These are phyloP conservation scores for Debaryomyces subglobosus DNA, from an alignment of 1,139 yeast species.

Conservation along the genomic window DNA sequence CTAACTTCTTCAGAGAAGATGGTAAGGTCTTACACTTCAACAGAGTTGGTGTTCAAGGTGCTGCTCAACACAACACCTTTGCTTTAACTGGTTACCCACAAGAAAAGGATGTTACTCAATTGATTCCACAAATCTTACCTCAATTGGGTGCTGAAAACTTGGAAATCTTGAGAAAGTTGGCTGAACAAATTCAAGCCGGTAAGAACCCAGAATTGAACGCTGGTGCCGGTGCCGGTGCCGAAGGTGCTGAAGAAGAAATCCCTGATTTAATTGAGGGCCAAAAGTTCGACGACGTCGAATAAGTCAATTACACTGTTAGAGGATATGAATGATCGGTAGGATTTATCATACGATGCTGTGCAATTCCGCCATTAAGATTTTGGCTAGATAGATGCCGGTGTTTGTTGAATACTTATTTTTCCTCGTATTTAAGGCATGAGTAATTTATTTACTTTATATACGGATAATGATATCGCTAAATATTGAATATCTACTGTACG, in stretches of 20 bases:
- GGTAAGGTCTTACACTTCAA: constrained; percentile 95
- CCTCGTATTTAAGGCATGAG: constrained; percentile 8
- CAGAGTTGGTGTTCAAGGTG: constrained; percentile 93
- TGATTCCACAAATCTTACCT: constrained; percentile 93
- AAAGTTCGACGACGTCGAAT: constrained; percentile 87
- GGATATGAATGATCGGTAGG: not conserved
- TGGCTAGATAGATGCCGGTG: constrained; percentile 2
- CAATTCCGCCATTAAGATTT: not conserved
- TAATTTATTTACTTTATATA: constrained; percentile 7
- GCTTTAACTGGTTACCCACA: constrained; percentile 96
- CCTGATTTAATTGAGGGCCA: constrained; percentile 97
- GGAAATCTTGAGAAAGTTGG: constrained; percentile 85
- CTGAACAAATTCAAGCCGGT: constrained; percentile 81
- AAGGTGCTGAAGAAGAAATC: constrained; percentile 70
- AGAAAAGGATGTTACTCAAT: constrained; percentile 89
- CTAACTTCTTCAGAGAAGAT: constrained; percentile 96
- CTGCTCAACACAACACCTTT: constrained; percentile 88
- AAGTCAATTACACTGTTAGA: constrained; percentile 22
- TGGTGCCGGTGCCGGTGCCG: constrained; percentile 40
- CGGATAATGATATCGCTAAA: constrained; percentile 8
- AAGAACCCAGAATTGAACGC: constrained; percentile 54
- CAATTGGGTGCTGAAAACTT: constrained; percentile 97
- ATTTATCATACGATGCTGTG: not conserved
- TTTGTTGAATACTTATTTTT: constrained; percentile 1
- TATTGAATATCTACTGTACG: constrained; percentile 1